Percentiles rank a stretch among this genome's conserved stretches.
phyloP scores from a whole-genome alignment of 2,329 filamentous ascomycete genomes.

The Triangularia setosa region DNA sequence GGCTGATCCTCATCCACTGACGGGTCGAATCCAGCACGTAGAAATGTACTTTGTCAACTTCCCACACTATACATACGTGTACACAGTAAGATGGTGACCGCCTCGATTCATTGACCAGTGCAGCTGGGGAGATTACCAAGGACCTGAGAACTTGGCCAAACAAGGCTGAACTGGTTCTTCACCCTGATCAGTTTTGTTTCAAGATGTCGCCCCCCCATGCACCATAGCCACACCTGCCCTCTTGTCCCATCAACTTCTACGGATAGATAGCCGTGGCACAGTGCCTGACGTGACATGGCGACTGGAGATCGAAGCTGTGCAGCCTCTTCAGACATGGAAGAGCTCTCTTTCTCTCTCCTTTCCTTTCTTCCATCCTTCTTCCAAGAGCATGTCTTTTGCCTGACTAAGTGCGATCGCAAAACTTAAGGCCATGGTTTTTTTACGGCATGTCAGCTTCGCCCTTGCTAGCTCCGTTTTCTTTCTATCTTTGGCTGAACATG shows the following conservation, averaged over 20 bases:
- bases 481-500: slow-evolving; percentile 4
- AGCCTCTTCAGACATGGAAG: neutral
- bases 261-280: neutral
- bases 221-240: neutral
- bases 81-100: neutral
- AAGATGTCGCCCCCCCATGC: neutral
- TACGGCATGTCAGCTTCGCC: slow-evolving; percentile 10
- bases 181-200: neutral
- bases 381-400: neutral
- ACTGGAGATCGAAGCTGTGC: neutral
- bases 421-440: slow-evolving; percentile 9
- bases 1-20: neutral
- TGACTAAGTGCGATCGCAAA: neutral
- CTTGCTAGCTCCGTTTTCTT: slow-evolving; percentile 11
- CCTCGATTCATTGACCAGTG: neutral
- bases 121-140: neutral
- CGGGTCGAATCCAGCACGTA: neutral
- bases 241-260: neutral
- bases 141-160: neutral
- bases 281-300: neutral
- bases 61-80: too few species aligned
- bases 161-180: neutral
- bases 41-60: neutral
- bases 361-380: neutral
- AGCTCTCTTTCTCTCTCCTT: neutral